Base-by-base conservation (phyloP, 257 asterid genomes). In the Lycium barbarum region DNA sequence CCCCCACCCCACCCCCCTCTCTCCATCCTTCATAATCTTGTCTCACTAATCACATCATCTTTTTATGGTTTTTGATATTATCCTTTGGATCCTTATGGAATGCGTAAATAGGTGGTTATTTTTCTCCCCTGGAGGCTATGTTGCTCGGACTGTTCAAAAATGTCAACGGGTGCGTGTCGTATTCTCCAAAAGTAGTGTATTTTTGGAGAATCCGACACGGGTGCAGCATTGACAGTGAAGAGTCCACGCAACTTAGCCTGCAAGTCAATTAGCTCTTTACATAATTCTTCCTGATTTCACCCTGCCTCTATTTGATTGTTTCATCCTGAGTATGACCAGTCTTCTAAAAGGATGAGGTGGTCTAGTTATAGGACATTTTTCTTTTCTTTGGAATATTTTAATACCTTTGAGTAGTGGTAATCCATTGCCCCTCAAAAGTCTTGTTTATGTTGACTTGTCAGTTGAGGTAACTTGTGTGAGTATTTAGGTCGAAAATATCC, bases 311-410 rank as follows among this genome's bases (percentile, higher is more conserved):
- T 71, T 43, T 71, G 15, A 10, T 71, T 71, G 80, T 74, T 20
- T 73, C 81, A 74, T 74, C 62, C 62, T 18, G 36, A 51, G 61
- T 51, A 51, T 76, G 82, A 22, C 47, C 17, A 18, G 79, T 18
- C 26, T 7, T 76, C 82, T 53, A 26, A 13, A 76, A 76, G 63
- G 63, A 51, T 76, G 82, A 76, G 82, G 51, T 76, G 47, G 61
- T 51, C 15, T 51, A 76, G 15, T 76, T 51, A 51, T 26, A 51
- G 82, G 82, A 51, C 63, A 26, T 15, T 26, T 51, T 15, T 76
- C 12, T 20, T 74, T 22, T n/a, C 81, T 74, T 20, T 47, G 81
- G 61, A 49, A 49, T 74, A 47, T 49, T 51, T 20, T 51, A 51
- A 22, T n/a, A 74, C 61, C 15, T 51, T 26, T 51, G 82, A 49